Conservation (phyloP, 768 basidiomycete genomes). For the Podaxis sp. region DNA sequence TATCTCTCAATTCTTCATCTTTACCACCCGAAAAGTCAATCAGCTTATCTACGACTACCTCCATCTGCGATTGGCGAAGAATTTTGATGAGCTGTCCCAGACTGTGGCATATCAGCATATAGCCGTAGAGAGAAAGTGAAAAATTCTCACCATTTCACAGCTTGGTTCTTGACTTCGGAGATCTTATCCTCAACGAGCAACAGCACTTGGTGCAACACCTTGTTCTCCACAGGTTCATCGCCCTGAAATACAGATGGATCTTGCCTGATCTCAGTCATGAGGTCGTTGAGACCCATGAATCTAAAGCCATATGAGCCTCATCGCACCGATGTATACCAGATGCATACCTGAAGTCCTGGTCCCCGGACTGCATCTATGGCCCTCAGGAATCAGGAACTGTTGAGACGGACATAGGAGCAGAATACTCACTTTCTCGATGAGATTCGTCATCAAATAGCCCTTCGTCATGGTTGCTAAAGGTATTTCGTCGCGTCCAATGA, state of each 20-base stretch:
- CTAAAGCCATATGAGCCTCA: conserved; percentile 37
- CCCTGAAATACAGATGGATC: conserved; percentile 74
- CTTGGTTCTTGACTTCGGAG: conserved; percentile 97
- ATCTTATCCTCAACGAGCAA: conserved; percentile 91
- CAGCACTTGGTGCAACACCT: conserved; percentile 81
- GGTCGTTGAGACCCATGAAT: conserved; percentile 96
- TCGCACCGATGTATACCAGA: conserved; percentile 17
- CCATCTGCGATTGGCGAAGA: conserved; percentile 79
- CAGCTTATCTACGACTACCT: conserved; percentile 84
- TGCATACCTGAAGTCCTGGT: conserved; percentile 84
- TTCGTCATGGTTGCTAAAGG: conserved; percentile 60
- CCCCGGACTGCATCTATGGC: conserved; percentile 80
- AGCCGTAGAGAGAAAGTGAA: not conserved
- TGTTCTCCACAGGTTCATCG: conserved; percentile 84
- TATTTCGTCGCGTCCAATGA: conserved; percentile 4
- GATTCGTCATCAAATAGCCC: conserved; percentile 79
- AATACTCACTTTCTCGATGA: conserved; percentile 69
- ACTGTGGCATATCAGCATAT: conserved; percentile 38
- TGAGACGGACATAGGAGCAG: not conserved
- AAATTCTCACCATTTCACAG: conserved; percentile 83
- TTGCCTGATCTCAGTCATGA: conserved; percentile 84
- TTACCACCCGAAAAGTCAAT: conserved; percentile 82
- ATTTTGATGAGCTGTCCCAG: conserved; percentile 90
- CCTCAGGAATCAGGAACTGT: conserved; percentile 6
- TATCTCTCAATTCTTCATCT: conserved; percentile 93